phyloP scores from a whole-genome alignment of 179 eudicot genomes.

The Gypsophila paniculata region DNA sequence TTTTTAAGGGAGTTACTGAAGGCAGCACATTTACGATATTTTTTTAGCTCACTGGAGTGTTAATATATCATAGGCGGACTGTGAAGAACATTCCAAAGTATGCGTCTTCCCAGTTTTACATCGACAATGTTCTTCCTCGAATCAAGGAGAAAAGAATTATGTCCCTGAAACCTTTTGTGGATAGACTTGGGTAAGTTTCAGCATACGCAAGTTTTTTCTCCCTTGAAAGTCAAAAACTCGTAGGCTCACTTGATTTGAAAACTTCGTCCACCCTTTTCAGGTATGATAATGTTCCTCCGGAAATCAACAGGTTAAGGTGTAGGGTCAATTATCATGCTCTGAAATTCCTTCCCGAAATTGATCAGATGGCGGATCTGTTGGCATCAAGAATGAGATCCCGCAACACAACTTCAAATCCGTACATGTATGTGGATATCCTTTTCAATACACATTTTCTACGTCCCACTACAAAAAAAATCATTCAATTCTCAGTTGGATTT shows the following conservation, averaged over 20 bases:
- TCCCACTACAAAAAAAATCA: neutral
- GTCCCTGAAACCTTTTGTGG: slow-evolving; percentile 97
- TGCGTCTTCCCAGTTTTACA: slow-evolving; percentile 93
- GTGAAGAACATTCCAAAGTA: slow-evolving; percentile 97
- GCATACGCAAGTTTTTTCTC: neutral
- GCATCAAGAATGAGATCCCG: slow-evolving; percentile 97
- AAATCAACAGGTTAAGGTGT: slow-evolving; percentile 86
- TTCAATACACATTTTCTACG: neutral
- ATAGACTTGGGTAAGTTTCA: slow-evolving; percentile 85
- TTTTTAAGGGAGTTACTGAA: too few relatives aligned
- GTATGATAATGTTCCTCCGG: slow-evolving; percentile 95
- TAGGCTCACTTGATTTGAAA: neutral
- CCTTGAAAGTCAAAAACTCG: neutral
- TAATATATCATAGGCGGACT: slow-evolving; percentile 62
- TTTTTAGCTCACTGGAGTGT: slow-evolving; percentile 10
- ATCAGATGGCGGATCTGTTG: slow-evolving; percentile 79
- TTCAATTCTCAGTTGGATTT: neutral
- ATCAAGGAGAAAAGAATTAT: slow-evolving; percentile 96
- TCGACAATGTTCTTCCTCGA: slow-evolving; percentile 97
- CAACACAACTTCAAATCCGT: slow-evolving; percentile 78
- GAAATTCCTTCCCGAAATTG: slow-evolving; percentile 93
- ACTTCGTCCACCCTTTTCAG: slow-evolving; percentile 30
- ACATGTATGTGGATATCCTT: slow-evolving; percentile 53
- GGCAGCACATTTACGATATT: neutral
- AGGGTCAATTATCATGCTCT: slow-evolving; percentile 96